phyloP scores from a whole-genome alignment of 2,329 filamentous ascomycete genomes.

The Penicillium sp. region DNA sequence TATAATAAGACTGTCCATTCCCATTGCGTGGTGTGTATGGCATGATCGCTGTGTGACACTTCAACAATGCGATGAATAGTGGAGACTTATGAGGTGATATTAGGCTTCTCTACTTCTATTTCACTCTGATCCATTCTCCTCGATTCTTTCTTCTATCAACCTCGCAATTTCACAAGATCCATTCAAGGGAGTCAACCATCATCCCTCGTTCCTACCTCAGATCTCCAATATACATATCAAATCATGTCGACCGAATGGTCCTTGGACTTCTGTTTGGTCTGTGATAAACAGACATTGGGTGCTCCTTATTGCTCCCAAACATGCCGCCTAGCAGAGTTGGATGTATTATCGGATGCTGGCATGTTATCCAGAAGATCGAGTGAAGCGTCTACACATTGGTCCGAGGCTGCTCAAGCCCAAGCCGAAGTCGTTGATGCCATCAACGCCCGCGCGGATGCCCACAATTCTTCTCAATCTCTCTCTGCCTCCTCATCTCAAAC shows the following conservation, averaged over 20 bases:
- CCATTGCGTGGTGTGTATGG: constrained; percentile 8
- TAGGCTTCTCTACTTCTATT: background rate
- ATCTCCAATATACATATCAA: background rate
- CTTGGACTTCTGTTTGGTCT: constrained; percentile 89
- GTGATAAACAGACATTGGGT: constrained; percentile 81
- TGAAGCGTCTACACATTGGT: constrained; percentile 12
- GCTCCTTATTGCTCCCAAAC: constrained; percentile 89
- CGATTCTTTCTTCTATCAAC: constrained; percentile 4
- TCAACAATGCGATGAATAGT: constrained; percentile 1
- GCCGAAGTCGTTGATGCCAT: background rate
- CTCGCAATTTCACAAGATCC: background rate
- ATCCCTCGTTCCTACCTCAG: background rate
- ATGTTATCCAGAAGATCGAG: constrained; percentile 22
- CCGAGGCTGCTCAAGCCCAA: constrained; percentile 7
- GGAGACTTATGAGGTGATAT: constrained; percentile 14
- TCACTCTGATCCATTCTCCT: background rate
- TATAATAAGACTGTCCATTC: background rate
- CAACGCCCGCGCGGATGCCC: constrained; percentile 20
- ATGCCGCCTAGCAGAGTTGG: constrained; percentile 83
- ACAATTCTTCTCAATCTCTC: constrained; percentile 25
- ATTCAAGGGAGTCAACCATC: background rate
- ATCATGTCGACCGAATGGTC: constrained; percentile 61
- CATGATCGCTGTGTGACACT: constrained; percentile 16
- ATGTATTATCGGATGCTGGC: constrained; percentile 60
- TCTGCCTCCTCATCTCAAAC: constrained; percentile 74